Conservation (phyloP, 257 asterid species). For the Solanum verrucosum region DNA sequence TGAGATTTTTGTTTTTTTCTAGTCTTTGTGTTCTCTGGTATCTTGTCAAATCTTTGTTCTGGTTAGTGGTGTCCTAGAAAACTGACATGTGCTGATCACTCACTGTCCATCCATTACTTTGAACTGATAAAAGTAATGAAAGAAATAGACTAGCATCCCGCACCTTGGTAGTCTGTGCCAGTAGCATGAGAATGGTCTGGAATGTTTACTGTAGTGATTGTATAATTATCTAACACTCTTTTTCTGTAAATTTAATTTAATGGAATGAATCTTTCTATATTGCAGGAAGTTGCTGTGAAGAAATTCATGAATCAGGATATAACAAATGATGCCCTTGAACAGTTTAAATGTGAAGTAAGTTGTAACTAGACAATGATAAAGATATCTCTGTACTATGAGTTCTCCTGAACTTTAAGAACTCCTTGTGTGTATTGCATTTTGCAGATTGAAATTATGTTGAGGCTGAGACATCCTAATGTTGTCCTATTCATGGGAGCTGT, state of each 20-base stretch:
- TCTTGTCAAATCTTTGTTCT: neutral
- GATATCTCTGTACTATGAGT: neutral
- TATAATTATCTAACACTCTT: neutral
- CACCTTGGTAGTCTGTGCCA: neutral
- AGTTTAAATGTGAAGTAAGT: slow-evolving; percentile 83
- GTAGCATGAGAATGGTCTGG: neutral
- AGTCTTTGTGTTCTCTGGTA: neutral
- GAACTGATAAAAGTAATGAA: neutral
- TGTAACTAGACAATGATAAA: neutral
- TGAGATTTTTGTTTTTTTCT: neutral
- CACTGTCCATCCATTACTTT: neutral
- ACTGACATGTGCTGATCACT: neutral
- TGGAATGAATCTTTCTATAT: slow-evolving; percentile 6
- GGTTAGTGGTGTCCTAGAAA: neutral
- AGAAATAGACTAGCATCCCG: neutral
- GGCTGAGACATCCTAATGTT: slow-evolving; percentile 96
- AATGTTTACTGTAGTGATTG: neutral
- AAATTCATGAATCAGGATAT: slow-evolving; percentile 96
- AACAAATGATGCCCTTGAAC: slow-evolving; percentile 84
- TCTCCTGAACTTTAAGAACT: neutral
- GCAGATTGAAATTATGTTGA: slow-evolving; percentile 88
- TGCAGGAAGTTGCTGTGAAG: slow-evolving; percentile 97
- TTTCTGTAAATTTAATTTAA: neutral
- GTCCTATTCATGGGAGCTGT: slow-evolving; percentile 99
- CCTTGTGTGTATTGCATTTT: slow-evolving; percentile 5